Base-by-base conservation (phyloP, 306 rosid species). In the Corylus heterophylla region DNA sequence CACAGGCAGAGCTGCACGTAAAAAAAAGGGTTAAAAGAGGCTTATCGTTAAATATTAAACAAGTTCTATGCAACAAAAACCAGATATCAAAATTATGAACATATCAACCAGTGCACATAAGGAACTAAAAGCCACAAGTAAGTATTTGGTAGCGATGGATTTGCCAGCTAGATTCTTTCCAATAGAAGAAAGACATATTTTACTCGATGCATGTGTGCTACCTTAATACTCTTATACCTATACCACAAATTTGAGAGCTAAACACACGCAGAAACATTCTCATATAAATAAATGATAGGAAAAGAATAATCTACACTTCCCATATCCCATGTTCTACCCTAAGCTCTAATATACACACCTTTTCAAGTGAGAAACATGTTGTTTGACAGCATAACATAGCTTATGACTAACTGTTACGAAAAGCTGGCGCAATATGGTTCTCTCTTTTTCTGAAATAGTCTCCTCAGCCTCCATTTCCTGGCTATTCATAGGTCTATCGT, bases 321-420 rank as follows among this genome's bases (percentile, higher is more conserved):
- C 1, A 42, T 42, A 42, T 5, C 45, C 7, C 45, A 42, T 42
- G 45, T 42, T 5, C 45, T 42, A 42, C 45, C 45, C 45, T 42
- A 42, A 42, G 45, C 45, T 42, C 45, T 51, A 76, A 68, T 22
- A 9, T 49, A 11, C 82, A 12, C 27, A 91, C 98, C 94, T 89
- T 91, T 84, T 90, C 82, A 93, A 79, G 76, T 93, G 78, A 69
- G 76, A 80, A 77, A 93, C 89, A 45, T 91, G 92, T 59, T 86
- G 86, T 75, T 89, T 91, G 11, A 93, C 91, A 7, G 90, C 97
- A 61, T 76, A 82, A 75, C 98, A 91, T 29, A 93, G 82, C 66
- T 91, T 91, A 13, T 93, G 97, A 81, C 97, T 91, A 70, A 93
- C 92, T 45, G 98, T 93, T 62, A 91, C 92, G 77, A 91, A 93